Evolutionary conservation across 108 stramenopile genomes (phyloP), one percentile per base, ranked within the genome.

Genomic region (Mayamaea pseudoterrestris): DNA sequence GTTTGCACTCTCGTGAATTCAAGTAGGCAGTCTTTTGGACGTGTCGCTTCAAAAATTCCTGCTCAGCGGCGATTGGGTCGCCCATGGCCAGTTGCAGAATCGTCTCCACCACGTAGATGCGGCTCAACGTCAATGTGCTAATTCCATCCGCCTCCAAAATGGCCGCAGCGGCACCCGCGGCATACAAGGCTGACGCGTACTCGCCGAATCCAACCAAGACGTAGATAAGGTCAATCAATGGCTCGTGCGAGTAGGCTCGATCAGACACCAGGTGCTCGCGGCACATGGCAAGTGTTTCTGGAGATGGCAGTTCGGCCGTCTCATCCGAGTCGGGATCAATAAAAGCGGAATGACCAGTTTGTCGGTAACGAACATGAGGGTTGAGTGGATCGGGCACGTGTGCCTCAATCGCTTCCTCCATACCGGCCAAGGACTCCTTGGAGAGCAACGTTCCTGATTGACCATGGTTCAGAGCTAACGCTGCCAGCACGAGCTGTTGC

Each of bases 301-400:
- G 29, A 7, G 57, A 57, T 0, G 62, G 50, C 14, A 36, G 50
- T 1, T 30, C 47, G 9, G 55, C 55, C 0, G 61, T 58, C 30
- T 73, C 64, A 9, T 70, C 63, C 20, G 55, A 42, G 43, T 60
- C 41, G 20, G 67, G 49, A 1, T 60, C 60, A 30, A 68, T 34
- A 42, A 68, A 89, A 9, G 62, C 61, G 9, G 79, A 81, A 7
- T 26, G 37, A n/a, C 87, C 87, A 29, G 78, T 82, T 52, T 81
- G 71, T 17, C 87, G 78, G 58, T 84, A 85, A n/a, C 79, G 41
- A 12, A 52, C 36, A 39, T 80, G 78, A 2, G 63, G 64, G 57
- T 90, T 90, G 43, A 90, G 42, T 16, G 73, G 70, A 64, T 90
- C 88, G 4, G 82, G 82, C 1, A 84, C 80, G 54, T 73, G 71